Base-by-base conservation (phyloP, 805 yeast species). In the Schwanniomyces vanrijiae region DNA sequence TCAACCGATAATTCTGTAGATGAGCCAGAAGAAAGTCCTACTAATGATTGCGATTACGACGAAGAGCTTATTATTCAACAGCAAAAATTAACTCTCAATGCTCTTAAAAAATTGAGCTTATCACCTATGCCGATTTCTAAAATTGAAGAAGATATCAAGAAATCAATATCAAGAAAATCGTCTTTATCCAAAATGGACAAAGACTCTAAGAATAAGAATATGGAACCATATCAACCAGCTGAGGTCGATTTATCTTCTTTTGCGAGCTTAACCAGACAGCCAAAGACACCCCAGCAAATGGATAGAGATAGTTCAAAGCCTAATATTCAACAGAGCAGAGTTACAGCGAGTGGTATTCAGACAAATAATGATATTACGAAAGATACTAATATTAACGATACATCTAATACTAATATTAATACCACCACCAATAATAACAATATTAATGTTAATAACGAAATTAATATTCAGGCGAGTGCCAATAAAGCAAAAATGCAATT, bases 201-300 rank as follows among this genome's bases (percentile, higher is more conserved):
- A 5, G 37, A 43, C 21, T 21, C 21, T n/a, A 43, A 44, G 37
- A 16, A 35, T 16, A 42, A 46, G 42, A 47, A 46, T 20, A 3
- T 42, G 14, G 68, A 62, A 44, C 77, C 76, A 1, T 73, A 73
- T 53, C 69, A 69, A 48, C 78, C 78, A 1, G 77, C 78, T 2
- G 74, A 72, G 49, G 78, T 73, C 6, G 78, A 73, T 47, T 66
- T 73, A 44, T 66, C 73, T 24, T 59, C 72, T 24, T 73, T 73
- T 59, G 71, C 76, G 5, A 70, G 76, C 51, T 61, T 73, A 42
- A 73, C 78, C 9, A 58, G 77, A 40, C 78, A 73, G 53, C 73
- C 73, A n/a, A 65, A 66, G 43, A 45, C 40, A 14, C 46, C 43
- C 42, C 45, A 22, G 43, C 44, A 34, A 26, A 39, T 25, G 29